Percentiles rank a stretch among this genome's conserved stretches.
Evolutionary conservation across 1,139 yeast genomes (phyloP).

Genomic region (Yarrowia galli): DNA sequence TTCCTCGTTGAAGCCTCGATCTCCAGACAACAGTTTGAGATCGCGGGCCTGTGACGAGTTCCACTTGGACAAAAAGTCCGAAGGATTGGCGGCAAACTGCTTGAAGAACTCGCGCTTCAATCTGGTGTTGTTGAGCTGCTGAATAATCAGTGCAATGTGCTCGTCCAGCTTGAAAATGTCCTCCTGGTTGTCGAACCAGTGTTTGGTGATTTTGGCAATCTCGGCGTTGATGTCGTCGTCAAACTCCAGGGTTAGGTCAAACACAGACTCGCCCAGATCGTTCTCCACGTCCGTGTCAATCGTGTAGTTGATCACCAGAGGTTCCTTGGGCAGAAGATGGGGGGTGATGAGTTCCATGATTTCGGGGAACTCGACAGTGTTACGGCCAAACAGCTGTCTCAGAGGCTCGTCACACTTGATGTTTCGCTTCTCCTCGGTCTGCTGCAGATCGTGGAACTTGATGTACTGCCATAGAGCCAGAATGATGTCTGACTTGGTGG

Average conservation of each 20-base stretch:
- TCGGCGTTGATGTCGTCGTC: conserved; percentile 63
- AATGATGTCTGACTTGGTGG: conserved; percentile 86
- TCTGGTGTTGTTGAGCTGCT: conserved; percentile 69
- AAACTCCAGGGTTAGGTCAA: conserved; percentile 73
- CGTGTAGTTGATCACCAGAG: conserved; percentile 76
- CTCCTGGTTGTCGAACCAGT: conserved; percentile 58
- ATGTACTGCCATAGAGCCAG: conserved; percentile 89
- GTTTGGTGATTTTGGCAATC: conserved; percentile 53
- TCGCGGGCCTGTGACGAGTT: conserved; percentile 77
- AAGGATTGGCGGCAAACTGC: conserved; percentile 78
- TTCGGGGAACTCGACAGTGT: conserved; percentile 67
- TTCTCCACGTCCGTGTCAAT: conserved; percentile 77
- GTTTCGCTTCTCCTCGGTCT: conserved; percentile 60
- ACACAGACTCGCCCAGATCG: conserved; percentile 79
- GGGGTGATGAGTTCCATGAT: conserved; percentile 73
- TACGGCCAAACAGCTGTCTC: conserved; percentile 56
- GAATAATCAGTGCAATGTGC: conserved; percentile 67
- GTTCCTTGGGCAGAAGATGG: conserved; percentile 74
- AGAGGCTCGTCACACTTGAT: conserved; percentile 76
- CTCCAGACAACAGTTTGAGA: conserved; percentile 77
- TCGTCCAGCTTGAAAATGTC: conserved; percentile 64
- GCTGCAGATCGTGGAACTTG: conserved; percentile 72
- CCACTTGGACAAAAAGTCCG: conserved; percentile 75
- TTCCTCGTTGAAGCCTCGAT: conserved; percentile 91
- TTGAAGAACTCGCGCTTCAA: conserved; percentile 75